A percentile compares a stretch with the other conserved stretches of the same genome.
Evolutionary conservation across 2,329 filamentous ascomycete species (phyloP).

Genomic region (Cercospora sp.): DNA sequence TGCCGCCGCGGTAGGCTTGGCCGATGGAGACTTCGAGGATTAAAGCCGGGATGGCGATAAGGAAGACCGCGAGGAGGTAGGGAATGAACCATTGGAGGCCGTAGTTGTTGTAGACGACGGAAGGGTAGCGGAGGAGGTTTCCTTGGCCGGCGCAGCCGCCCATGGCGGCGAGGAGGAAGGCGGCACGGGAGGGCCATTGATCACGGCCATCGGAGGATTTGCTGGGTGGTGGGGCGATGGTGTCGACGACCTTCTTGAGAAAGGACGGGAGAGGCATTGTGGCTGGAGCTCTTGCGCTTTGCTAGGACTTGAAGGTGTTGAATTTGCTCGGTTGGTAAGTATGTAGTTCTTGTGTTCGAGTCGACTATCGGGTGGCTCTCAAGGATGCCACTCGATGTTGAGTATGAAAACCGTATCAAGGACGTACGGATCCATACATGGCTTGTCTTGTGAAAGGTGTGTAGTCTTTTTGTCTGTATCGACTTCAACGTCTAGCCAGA

Average conservation of each 20-base stretch:
- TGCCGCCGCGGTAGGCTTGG: conserved; percentile 52
- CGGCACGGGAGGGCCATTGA: conserved; percentile 57
- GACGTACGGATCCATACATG: conserved; percentile 9
- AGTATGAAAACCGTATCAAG: conserved; percentile 9
- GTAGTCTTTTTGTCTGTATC: background rate
- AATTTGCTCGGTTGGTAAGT: too few relatives aligned
- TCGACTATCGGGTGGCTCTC: background rate
- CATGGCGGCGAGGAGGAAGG: conserved; percentile 60
- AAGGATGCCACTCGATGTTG: conserved; percentile 16
- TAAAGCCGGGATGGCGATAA: conserved; percentile 59
- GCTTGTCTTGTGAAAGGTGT: background rate
- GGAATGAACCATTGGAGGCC: conserved; percentile 64
- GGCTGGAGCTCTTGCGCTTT: background rate
- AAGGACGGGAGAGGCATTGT: conserved; percentile 9
- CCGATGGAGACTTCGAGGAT: conserved; percentile 57
- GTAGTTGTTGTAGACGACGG: conserved; percentile 61
- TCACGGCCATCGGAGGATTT: conserved; percentile 49
- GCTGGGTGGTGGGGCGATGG: conserved; percentile 11
- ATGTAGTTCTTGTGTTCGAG: background rate
- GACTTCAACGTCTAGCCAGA: background rate
- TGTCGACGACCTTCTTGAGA: conserved; percentile 17
- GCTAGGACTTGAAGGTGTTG: background rate
- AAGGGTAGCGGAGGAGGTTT: conserved; percentile 60
- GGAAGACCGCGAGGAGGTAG: conserved; percentile 57
- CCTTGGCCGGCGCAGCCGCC: conserved; percentile 61